A percentile compares a stretch with the other conserved stretches of the same genome.
Conservation (phyloP, 202 grass and related monocot species). For the Hordeum pubiflorum region DNA sequence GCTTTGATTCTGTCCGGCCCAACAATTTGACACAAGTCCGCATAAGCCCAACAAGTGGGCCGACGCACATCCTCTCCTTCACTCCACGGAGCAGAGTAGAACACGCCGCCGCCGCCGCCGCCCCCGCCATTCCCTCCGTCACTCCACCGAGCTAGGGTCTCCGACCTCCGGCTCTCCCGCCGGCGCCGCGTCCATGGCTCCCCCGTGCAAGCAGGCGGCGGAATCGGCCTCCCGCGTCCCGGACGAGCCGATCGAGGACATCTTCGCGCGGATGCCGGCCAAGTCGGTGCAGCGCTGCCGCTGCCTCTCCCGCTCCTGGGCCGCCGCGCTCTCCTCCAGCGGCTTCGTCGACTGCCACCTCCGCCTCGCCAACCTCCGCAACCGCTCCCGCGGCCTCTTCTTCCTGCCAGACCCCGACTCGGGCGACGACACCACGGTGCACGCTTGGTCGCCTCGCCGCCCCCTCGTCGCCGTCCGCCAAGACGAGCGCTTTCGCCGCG, state of each 20-base stretch:
- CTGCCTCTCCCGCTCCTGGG: not conserved
- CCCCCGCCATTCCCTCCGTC: not conserved
- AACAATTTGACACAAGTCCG: not conserved
- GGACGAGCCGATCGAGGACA: not conserved
- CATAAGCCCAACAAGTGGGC: not conserved
- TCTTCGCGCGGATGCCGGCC: slow-evolving; percentile 8
- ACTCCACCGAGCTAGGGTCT: not conserved
- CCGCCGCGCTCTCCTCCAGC: not conserved
- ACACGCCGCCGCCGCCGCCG: not conserved
- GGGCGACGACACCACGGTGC: no score
- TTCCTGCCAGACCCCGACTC: no score
- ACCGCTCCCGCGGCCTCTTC: no score
- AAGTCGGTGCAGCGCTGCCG: not conserved
- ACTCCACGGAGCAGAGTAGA: not conserved
- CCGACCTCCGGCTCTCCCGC: not conserved
- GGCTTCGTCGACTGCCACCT: not conserved
- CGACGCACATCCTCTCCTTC: not conserved
- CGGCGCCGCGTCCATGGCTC: not conserved
- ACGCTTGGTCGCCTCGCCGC: no score
- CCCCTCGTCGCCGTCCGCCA: no score
- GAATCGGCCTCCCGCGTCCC: not conserved
- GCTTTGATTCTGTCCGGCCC: not conserved
- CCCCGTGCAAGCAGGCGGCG: not conserved
- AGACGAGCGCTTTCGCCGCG: no score
- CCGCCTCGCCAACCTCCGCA: not conserved